Evolutionary conservation across 2,329 filamentous ascomycete species (phyloP).

Genomic region (Aspergillus sp.): DNA sequence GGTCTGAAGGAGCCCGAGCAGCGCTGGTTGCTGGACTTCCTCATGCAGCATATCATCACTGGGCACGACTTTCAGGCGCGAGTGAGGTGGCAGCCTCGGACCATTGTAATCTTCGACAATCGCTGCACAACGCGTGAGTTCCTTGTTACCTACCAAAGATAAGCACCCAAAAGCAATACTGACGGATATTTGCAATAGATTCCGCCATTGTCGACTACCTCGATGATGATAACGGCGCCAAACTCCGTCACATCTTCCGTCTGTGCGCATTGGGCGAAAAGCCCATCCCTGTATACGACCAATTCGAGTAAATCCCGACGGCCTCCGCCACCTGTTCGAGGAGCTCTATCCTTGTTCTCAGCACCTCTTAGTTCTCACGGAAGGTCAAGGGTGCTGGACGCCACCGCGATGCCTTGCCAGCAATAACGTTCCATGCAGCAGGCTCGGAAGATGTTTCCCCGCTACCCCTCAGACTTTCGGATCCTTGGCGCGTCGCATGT

Average conservation of each 20-base stretch:
- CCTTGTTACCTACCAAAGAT: slow-evolving; percentile 16
- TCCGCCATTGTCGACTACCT: slow-evolving; percentile 54
- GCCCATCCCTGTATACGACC: slow-evolving; percentile 48
- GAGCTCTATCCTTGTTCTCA: background rate
- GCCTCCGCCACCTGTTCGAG: background rate
- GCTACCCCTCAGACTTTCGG: slow-evolving; percentile 5
- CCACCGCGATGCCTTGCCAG: background rate
- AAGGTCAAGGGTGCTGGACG: background rate
- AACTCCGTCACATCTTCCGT: slow-evolving; percentile 54
- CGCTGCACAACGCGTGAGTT: slow-evolving; percentile 49
- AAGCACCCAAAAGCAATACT: slow-evolving; percentile 1
- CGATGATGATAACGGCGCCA: slow-evolving; percentile 48
- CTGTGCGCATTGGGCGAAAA: slow-evolving; percentile 52
- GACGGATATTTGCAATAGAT: slow-evolving; percentile 33
- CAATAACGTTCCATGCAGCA: background rate
- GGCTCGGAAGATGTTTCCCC: background rate
- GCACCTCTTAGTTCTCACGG: background rate
- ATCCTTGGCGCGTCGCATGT: slow-evolving; percentile 12
- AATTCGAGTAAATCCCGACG: slow-evolving; percentile 28
- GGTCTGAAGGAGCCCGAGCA: slow-evolving; percentile 52
- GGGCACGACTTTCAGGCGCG: slow-evolving; percentile 52
- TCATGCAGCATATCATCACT: slow-evolving; percentile 50
- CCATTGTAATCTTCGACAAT: slow-evolving; percentile 55
- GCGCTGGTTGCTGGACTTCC: slow-evolving; percentile 49
- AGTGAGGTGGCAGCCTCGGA: slow-evolving; percentile 52